A percentile compares a stretch with the other conserved stretches of the same genome.
phyloP scores from a whole-genome alignment of 495 filamentous ascomycete species.

The Aspergillus kassunensis region DNA sequence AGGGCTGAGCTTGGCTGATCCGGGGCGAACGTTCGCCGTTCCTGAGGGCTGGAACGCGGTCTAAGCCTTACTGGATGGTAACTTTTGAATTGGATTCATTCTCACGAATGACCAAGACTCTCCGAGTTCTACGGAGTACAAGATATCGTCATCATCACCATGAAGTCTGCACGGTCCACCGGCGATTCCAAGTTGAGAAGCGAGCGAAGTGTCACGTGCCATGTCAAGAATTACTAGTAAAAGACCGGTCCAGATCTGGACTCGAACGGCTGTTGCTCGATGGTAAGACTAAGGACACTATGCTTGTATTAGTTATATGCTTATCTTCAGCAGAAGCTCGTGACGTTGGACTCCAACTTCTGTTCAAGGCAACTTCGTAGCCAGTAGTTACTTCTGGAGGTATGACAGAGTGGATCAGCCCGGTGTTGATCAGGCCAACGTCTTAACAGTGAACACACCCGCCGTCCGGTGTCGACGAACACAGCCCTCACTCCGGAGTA shows the following conservation, averaged over 20 bases:
- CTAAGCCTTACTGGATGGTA: no score
- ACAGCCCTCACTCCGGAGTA: neutral
- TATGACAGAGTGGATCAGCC: conserved; percentile 8
- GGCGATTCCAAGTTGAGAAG: neutral
- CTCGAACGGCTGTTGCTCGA: neutral
- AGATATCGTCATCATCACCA: neutral
- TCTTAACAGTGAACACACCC: no score
- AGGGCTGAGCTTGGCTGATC: conserved; percentile 1
- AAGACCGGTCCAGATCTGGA: neutral
- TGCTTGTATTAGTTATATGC: no score
- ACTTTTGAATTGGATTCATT: no score
- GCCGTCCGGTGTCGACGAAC: no score
- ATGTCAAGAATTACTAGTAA: neutral
- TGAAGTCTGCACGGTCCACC: conserved; percentile 3
- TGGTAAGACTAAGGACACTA: neutral
- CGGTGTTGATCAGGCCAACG: neutral
- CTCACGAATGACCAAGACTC: no score
- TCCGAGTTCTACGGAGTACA: no score
- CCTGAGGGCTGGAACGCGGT: no score
- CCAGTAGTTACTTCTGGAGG: no score
- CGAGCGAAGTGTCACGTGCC: conserved; percentile 4
- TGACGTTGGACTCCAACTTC: no score
- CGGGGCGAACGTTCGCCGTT: neutral
- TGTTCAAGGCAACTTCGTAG: no score
- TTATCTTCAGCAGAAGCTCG: no score